A percentile compares a stretch with the other conserved stretches of the same genome.
These are phyloP conservation scores for Chaetomium fimeti DNA, from an alignment of 495 filamentous ascomycete species.

Conservation along the genomic window DNA sequence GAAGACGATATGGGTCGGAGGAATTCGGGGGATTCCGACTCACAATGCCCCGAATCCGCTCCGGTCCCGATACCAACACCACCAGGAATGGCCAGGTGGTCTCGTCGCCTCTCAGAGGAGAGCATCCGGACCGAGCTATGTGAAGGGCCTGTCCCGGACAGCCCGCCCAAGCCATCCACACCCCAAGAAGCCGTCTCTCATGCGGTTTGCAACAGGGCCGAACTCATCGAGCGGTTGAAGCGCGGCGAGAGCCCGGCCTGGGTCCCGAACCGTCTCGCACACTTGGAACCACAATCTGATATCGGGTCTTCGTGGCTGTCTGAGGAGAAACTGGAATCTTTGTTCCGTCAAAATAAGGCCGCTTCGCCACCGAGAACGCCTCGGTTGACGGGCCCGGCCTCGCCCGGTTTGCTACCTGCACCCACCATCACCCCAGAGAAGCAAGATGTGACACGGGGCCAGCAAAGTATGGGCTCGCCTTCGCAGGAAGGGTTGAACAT, in stretches of 20 bases:
- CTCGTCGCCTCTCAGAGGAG: constrained; percentile 46
- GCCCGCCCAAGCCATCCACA: constrained; percentile 34
- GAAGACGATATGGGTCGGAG: constrained; percentile 39
- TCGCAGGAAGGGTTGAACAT: constrained; percentile 58
- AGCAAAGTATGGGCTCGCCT: constrained; percentile 30
- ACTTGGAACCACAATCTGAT: constrained; percentile 25
- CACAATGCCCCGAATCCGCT: constrained; percentile 18
- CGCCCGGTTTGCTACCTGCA: constrained; percentile 40
- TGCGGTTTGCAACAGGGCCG: constrained; percentile 59
- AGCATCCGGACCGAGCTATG: constrained; percentile 58
- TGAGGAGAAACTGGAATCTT: constrained; percentile 39
- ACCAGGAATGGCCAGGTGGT: constrained; percentile 15
- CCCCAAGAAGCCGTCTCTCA: constrained; percentile 33
- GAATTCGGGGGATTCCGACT: background rate
- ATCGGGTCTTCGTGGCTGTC: constrained; percentile 6
- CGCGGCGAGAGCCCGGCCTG: constrained; percentile 73
- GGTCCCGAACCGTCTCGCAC: constrained; percentile 64
- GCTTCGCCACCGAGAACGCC: constrained; percentile 38
- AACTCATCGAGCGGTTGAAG: constrained; percentile 85
- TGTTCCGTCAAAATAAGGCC: constrained; percentile 36
- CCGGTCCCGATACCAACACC: constrained; percentile 25
- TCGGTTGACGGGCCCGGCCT: constrained; percentile 38
- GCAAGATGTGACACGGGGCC: constrained; percentile 22
- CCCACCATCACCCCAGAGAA: constrained; percentile 47
- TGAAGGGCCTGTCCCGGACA: constrained; percentile 53